These are phyloP conservation scores for Alliaria petiolata DNA, from an alignment of 345 rosid species.

Conservation along the genomic window DNA sequence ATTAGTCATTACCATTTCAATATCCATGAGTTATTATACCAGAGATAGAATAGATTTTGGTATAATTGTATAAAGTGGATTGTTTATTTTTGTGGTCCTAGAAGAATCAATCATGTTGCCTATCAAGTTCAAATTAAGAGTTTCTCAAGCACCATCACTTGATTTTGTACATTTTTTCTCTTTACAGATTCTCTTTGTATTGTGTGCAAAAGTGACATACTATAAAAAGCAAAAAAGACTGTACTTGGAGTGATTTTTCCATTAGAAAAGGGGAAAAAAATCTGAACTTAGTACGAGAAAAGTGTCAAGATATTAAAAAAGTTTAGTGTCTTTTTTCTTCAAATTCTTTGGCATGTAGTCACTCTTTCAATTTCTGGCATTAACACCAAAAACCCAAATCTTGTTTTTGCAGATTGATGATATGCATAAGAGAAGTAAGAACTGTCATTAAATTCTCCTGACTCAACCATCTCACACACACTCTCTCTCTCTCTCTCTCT, in stretches of 20 bases:
- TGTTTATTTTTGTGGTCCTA: background rate
- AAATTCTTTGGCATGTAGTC: background rate
- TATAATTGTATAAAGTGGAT: background rate
- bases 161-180: background rate
- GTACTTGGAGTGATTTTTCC: background rate
- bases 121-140: background rate
- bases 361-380: background rate
- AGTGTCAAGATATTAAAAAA: background rate
- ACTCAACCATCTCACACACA: constrained; percentile 22
- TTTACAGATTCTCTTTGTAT: background rate
- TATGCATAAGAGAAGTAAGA: constrained; percentile 1
- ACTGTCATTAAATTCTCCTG: constrained; percentile 29
- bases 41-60: background rate
- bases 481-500: constrained; percentile 6
- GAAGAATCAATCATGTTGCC: background rate
- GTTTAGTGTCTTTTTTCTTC: background rate
- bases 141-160: background rate
- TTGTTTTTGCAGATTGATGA: constrained; percentile 1
- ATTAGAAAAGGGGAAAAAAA: background rate
- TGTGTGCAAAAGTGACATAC: background rate
- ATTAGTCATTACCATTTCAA: background rate
- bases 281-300: background rate
- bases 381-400: constrained; percentile 2
- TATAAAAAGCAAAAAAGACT: background rate
- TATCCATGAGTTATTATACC: background rate